phyloP scores from a whole-genome alignment of 2,329 filamentous ascomycete genomes.

The Pseudogymnoascus sp. region DNA sequence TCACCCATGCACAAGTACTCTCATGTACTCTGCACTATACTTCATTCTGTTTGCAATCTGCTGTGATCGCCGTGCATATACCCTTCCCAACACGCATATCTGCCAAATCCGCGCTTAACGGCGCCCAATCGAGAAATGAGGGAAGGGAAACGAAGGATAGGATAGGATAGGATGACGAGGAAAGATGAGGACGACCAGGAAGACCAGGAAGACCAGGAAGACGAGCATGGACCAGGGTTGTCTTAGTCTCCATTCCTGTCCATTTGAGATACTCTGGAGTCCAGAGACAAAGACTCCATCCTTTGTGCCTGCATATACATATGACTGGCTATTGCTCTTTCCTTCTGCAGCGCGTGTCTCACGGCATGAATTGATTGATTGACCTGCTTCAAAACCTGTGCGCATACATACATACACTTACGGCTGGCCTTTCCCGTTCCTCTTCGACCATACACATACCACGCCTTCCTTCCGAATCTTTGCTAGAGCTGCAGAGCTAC shows the following conservation, averaged over 20 bases:
- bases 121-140: slow-evolving; percentile 6
- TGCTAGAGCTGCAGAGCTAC: not conserved
- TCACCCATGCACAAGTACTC: not conserved
- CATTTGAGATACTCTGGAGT: not conserved
- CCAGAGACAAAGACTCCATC: not conserved
- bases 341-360: not conserved
- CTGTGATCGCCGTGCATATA: not conserved
- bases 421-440: not conserved
- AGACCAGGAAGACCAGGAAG: not conserved
- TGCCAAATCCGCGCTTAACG: not conserved
- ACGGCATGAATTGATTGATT: not conserved
- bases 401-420: not conserved
- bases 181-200: not conserved
- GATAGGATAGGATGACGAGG: not conserved
- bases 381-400: not conserved
- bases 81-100: not conserved
- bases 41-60: slow-evolving; percentile 2
- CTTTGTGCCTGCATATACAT: slow-evolving; percentile 7
- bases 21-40: not conserved
- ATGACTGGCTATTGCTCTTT: not conserved
- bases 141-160: not conserved
- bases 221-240: not conserved
- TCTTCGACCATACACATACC: not conserved
- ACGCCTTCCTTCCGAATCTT: not conserved
- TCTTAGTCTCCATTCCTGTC: not conserved